phyloP scores from a whole-genome alignment of 1,139 yeast species.

The Suhomyces ambrosiae region DNA sequence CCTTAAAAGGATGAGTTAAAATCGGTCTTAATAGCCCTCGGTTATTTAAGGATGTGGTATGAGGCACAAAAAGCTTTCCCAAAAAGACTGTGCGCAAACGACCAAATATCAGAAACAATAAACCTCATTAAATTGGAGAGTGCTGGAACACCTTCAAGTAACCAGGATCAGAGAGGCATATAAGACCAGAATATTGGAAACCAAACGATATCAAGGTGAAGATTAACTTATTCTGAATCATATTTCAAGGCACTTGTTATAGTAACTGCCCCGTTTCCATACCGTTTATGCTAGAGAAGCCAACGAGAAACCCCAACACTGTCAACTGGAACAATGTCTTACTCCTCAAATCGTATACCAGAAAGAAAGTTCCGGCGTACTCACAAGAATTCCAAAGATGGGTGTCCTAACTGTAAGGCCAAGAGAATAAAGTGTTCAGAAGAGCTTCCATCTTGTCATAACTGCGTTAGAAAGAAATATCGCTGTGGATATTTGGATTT shows the following conservation, averaged over 20 bases:
- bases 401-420: conserved; percentile 49
- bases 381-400: conserved; percentile 50
- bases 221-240: no score
- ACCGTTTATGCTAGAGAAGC: not conserved
- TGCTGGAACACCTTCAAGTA: conserved; percentile 2
- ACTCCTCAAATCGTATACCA: conserved; percentile 7
- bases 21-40: not conserved
- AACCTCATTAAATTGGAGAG: not conserved
- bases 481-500: conserved; percentile 50
- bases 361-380: conserved; percentile 46
- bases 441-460: conserved; percentile 45
- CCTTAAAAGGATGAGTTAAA: no score
- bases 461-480: conserved; percentile 41
- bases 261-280: not conserved
- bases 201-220: no score
- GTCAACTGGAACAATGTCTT: conserved; percentile 8
- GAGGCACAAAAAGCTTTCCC: conserved; percentile 1
- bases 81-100: not conserved
- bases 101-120: not conserved
- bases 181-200: not conserved
- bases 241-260: no score
- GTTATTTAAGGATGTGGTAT: not conserved
- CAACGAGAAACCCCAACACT: no score
- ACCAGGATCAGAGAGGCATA: not conserved
- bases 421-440: conserved; percentile 49